Evolutionary conservation across 345 rosid species (phyloP), one percentile per base, ranked within the genome.

Genomic region (Eucalyptus coolabah): DNA sequence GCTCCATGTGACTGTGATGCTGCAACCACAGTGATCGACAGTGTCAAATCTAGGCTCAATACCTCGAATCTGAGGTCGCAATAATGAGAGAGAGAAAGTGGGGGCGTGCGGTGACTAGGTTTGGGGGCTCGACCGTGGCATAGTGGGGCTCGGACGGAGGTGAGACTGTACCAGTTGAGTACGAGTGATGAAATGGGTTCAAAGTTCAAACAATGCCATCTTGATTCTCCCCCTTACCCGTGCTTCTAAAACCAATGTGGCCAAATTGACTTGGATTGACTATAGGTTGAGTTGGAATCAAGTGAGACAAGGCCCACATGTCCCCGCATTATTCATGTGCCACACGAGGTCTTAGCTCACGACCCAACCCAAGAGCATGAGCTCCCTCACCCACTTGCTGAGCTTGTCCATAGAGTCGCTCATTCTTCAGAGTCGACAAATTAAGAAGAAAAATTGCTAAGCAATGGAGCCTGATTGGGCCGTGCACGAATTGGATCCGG

Each of bases 141-240:
- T 32, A 17, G 42, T 32, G 80, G 80, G 80, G 23, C 42, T 67
- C 12, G 23, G 42, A n/a, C 17, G 77, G 77, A n/a, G 21, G 80
- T 32, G 4, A 67, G 40, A 67, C 23, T 1, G 19, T 16, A 17
- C 18, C 1, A 34, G 40, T 16, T 32, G 40, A 67, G 40, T 30
- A 16, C 17, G 32, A 0, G 40, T 2, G 0, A 34, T 18, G 7
- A 32, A 69, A 8, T 17, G 81, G 42, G 42, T 32, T 32, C 24
- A 21, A 67, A 40, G 4, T 4, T 67, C 80, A 8, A 67, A n/a
- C 9, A 0, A 67, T 16, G 80, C 80, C 80, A 16, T 16, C 72
- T 65, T 4, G 17, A 65, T 65, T 15, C 77, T 1, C 37, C 72
- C 72, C 19, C 37, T 65, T 14, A 2, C 6, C 19, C 1, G 34